Percentiles rank a stretch among this genome's conserved stretches.
Evolutionary conservation across 1,284 basidiomycete species (phyloP).

Genomic region (Agroathelia rolfsii): DNA sequence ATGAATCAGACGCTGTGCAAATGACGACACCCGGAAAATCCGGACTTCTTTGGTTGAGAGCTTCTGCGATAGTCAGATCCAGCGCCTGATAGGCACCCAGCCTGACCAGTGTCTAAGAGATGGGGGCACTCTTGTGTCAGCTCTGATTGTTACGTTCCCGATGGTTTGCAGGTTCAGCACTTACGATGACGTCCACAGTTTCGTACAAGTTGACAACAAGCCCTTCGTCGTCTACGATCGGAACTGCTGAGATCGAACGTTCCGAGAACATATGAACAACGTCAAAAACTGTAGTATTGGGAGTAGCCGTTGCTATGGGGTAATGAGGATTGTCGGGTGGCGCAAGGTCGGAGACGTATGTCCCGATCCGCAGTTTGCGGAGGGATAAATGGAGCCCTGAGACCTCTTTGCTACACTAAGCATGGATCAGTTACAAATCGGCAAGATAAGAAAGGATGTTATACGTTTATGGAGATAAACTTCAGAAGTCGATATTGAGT

Average conservation of each 20-base stretch:
- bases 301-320: slow-evolving; percentile 88
- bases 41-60: slow-evolving; percentile 80
- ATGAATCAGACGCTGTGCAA: slow-evolving; percentile 87
- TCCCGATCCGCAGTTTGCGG: slow-evolving; percentile 86
- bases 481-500: slow-evolving; percentile 98
- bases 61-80: slow-evolving; percentile 92
- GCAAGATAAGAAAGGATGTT: slow-evolving; percentile 18
- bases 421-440: slow-evolving; percentile 8
- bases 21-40: slow-evolving; percentile 97
- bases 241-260: slow-evolving; percentile 91
- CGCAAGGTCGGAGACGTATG: slow-evolving; percentile 62
- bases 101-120: slow-evolving; percentile 81
- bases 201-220: slow-evolving; percentile 97
- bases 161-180: no score
- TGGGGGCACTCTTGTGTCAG: slow-evolving; percentile 3
- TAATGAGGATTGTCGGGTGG: slow-evolving; percentile 58
- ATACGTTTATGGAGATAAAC: slow-evolving; percentile 95
- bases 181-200: slow-evolving; percentile 96
- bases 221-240: slow-evolving; percentile 89
- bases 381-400: slow-evolving; percentile 71
- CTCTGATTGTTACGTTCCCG: no score
- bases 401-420: slow-evolving; percentile 64
- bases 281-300: slow-evolving; percentile 92
- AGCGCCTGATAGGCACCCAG: slow-evolving; percentile 90
- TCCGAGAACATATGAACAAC: slow-evolving; percentile 99